These are phyloP conservation scores for Dictyostelium firmibasis DNA, from an alignment of 78 protist genomes.

Conservation along the genomic window DNA sequence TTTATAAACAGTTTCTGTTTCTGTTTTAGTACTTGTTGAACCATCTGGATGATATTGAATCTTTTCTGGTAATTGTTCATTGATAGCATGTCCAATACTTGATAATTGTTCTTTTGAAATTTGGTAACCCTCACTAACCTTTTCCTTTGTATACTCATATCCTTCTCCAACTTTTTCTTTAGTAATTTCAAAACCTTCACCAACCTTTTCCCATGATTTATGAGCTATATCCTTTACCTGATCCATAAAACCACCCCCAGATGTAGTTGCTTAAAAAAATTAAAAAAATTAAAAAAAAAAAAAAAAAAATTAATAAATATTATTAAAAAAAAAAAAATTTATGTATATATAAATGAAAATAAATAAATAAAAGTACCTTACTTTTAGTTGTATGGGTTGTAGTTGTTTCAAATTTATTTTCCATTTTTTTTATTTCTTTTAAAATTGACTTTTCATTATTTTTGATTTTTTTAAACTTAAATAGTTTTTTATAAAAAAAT, in stretches of 20 bases:
- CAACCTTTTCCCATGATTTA: neutral
- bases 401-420: neutral
- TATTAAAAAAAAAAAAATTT: too few species aligned
- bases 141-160: conserved; percentile 91
- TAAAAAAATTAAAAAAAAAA: neutral
- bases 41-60: conserved; percentile 12
- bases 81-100: neutral
- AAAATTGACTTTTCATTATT: neutral
- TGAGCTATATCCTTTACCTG: neutral
- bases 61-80: conserved; percentile 12
- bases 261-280: neutral
- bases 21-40: neutral
- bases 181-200: neutral
- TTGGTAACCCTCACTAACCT: conserved; percentile 66
- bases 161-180: conserved; percentile 89
- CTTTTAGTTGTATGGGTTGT: neutral
- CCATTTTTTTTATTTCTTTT: neutral
- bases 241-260: neutral
- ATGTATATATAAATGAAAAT: neutral
- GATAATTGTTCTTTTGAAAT: conserved; percentile 5
- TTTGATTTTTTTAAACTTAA: neutral
- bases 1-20: neutral
- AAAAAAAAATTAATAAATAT: neutral
- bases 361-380: neutral
- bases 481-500: neutral